Evolutionary conservation across 2,329 filamentous ascomycete species (phyloP).

Genomic region (Cladophialophora immunda): DNA sequence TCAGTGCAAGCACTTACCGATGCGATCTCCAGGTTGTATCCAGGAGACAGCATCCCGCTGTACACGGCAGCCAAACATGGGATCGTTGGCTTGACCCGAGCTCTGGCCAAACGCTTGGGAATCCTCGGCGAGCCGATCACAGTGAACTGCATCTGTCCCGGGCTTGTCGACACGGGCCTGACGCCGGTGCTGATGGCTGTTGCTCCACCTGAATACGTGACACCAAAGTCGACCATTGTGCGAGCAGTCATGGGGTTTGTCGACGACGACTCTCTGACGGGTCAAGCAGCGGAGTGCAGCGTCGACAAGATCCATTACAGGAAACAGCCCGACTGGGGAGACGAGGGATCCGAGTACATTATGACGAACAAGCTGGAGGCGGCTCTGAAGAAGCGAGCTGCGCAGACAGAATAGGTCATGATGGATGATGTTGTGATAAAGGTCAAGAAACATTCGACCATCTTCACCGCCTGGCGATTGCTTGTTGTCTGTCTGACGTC

Average conservation of each 20-base stretch:
- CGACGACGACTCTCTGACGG: neutral
- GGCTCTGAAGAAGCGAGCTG: conserved; percentile 1
- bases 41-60: conserved; percentile 16
- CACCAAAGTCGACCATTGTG: conserved; percentile 19
- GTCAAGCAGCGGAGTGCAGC: conserved; percentile 18
- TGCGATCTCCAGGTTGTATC: conserved; percentile 10
- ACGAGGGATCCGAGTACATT: conserved; percentile 17
- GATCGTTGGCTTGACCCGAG: conserved; percentile 15
- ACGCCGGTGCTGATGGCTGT: conserved; percentile 13
- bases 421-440: neutral
- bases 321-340: conserved; percentile 20
- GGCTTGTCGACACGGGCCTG: conserved; percentile 18
- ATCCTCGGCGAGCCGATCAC: conserved; percentile 19
- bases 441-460: neutral
- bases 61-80: conserved; percentile 21
- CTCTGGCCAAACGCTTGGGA: conserved; percentile 9
- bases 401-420: too few relatives aligned
- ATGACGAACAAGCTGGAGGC: conserved; percentile 23
- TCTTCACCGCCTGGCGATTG: neutral
- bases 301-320: conserved; percentile 20
- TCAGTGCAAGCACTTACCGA: neutral
- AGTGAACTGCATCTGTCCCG: conserved; percentile 19
- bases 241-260: conserved; percentile 17
- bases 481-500: neutral
- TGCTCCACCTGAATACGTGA: conserved; percentile 16